Conservation (phyloP, 2,329 filamentous ascomycete genomes). For the Aspergillus latus region DNA sequence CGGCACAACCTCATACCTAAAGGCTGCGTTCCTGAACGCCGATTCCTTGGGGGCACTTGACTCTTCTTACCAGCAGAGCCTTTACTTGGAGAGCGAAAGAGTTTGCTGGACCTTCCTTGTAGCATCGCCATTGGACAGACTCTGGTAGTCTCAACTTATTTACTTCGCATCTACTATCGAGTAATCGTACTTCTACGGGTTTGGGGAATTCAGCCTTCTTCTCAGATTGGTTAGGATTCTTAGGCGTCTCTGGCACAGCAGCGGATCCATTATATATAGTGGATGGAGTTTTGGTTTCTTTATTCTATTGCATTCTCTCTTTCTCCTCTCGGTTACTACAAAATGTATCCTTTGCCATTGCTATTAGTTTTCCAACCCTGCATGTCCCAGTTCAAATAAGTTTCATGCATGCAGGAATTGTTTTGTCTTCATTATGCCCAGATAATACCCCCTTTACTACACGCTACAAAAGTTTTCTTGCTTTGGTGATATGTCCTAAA, state of each 20-base stretch:
- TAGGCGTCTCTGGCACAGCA: neutral
- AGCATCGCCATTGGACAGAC: slow-evolving; percentile 3
- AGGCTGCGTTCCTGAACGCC: neutral
- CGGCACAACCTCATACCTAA: slow-evolving; percentile 49
- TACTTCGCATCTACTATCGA: neutral
- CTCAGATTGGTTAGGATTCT: neutral
- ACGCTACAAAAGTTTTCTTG: neutral
- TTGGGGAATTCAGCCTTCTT: neutral
- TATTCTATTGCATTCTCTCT: neutral
- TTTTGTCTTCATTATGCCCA: neutral
- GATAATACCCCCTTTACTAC: neutral
- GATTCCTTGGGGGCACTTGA: neutral
- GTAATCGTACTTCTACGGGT: neutral
- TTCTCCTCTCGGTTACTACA: neutral
- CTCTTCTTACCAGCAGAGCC: neutral
- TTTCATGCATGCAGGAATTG: neutral
- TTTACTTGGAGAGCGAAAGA: neutral
- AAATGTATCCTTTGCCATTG: neutral
- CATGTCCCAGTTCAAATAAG: neutral
- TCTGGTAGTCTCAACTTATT: slow-evolving; percentile 8
- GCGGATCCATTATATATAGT: neutral
- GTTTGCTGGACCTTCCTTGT: neutral
- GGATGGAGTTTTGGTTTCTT: slow-evolving; percentile 5
- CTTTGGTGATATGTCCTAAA: neutral
- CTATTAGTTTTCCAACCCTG: neutral